Evolutionary conservation across 1,284 basidiomycete species (phyloP).

Genomic region (Ceraceosorus guamensis): DNA sequence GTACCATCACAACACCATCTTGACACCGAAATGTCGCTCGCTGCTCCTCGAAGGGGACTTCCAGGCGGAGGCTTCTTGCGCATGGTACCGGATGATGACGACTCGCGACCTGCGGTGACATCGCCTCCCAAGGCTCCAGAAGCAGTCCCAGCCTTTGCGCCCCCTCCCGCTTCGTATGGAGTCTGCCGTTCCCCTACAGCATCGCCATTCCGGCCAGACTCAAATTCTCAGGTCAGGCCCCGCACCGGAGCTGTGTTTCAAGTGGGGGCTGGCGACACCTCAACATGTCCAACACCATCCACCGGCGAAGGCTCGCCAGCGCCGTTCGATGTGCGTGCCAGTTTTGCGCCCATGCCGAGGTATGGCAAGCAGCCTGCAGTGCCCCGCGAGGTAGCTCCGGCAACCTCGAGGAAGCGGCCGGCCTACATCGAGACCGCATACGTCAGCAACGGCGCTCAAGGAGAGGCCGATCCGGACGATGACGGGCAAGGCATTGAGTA

Average conservation of each 20-base stretch:
- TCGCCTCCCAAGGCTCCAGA: not conserved
- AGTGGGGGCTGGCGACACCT: slow-evolving; percentile 22
- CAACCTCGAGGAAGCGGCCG: slow-evolving; percentile 1
- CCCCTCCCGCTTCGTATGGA: not conserved
- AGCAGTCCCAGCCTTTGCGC: not conserved
- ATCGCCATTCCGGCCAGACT: slow-evolving; percentile 12
- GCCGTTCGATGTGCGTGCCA: slow-evolving; percentile 29
- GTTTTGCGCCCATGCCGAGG: slow-evolving; percentile 31
- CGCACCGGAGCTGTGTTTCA: slow-evolving; percentile 17
- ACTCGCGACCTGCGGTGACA: not conserved
- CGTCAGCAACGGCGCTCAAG: slow-evolving; percentile 10
- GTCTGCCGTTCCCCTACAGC: no score
- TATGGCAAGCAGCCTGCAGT: slow-evolving; percentile 14
- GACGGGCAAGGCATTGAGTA: slow-evolving; percentile 22
- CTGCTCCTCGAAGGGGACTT: not conserved
- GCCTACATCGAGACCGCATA: not conserved
- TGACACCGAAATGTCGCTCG: not conserved
- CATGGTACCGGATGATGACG: slow-evolving; percentile 27
- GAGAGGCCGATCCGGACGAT: slow-evolving; percentile 9
- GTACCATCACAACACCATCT: not conserved
- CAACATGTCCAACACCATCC: slow-evolving; percentile 14
- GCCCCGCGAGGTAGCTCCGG: not conserved
- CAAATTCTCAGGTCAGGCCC: not conserved
- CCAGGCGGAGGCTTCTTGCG: slow-evolving; percentile 28
- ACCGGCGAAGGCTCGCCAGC: slow-evolving; percentile 15